Evolutionary conservation across 2,329 filamentous ascomycete species (phyloP).

Genomic region (Penicillium sp.): DNA sequence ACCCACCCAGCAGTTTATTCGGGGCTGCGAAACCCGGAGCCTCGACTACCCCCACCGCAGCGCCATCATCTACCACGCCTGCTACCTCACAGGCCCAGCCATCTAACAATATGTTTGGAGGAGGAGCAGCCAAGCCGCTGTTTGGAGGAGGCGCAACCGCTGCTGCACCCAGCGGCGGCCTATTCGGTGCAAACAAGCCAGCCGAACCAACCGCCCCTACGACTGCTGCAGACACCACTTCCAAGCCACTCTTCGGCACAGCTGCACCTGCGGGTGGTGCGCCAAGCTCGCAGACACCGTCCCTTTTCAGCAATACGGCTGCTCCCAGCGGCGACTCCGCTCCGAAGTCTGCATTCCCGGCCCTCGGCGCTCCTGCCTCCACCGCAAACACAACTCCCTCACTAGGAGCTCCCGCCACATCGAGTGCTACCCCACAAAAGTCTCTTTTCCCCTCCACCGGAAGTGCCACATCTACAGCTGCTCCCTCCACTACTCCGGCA

Average conservation of each 20-base stretch:
- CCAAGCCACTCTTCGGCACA: conserved; percentile 32
- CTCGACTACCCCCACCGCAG: conserved; percentile 21
- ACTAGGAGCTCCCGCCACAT: conserved; percentile 26
- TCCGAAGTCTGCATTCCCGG: conserved; percentile 29
- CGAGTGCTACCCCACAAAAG: conserved; percentile 36
- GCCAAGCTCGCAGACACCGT: conserved; percentile 22
- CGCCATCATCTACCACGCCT: conserved; percentile 28
- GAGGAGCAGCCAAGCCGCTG: conserved; percentile 26
- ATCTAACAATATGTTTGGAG: conserved; percentile 31
- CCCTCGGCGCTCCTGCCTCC: conserved; percentile 19
- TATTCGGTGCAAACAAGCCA: conserved; percentile 34
- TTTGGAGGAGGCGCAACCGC: conserved; percentile 23
- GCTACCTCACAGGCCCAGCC: conserved; percentile 31
- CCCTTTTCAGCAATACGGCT: conserved; percentile 32
- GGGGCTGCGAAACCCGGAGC: conserved; percentile 26
- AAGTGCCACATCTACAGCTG: conserved; percentile 30
- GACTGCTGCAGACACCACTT: conserved; percentile 21
- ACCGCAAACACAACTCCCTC: conserved; percentile 18
- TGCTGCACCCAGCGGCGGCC: conserved; percentile 24
- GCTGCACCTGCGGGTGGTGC: conserved; percentile 18
- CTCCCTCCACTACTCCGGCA: conserved; percentile 32
- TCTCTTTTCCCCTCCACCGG: conserved; percentile 33
- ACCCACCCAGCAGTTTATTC: conserved; percentile 28
- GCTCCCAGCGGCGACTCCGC: conserved; percentile 25
- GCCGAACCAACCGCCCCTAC: conserved; percentile 29